Evolutionary conservation across 805 yeast genomes (phyloP), one percentile per base, ranked within the genome.

Genomic region (Yamadazyma laniorum): DNA sequence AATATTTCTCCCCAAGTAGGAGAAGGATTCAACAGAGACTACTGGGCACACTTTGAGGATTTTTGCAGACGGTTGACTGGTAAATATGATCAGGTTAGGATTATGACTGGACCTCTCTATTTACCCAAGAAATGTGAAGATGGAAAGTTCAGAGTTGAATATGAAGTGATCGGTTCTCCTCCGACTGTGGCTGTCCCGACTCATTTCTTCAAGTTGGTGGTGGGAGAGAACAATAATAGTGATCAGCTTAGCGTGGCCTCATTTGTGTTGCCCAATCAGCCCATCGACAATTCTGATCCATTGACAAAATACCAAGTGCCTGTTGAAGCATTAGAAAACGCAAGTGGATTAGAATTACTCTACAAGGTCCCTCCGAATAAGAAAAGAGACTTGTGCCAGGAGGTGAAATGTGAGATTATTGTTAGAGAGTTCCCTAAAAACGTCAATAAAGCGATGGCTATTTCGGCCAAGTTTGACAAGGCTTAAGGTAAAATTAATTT

Each of bases 1-100:
- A 93, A 93, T 61, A 91, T 93, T 74, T 78, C 95, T 6, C 99
- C 99, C 1, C 99, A 93, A 60, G 96, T 93, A 3, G 99, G 99
- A 3, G 95, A 84, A 4, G 99, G 99, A 0, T 93, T 93, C 68
- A 93, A 93, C 64, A 74, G 99, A 51, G 98, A 93, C 58, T 70
- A 93, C 59, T 93, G 99, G 99, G 95, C 98, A 0, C 96, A 89
- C 59, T 79, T 93, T 43, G 99, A 93, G 61, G 85, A 85, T 53
- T 93, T 93, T 57, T 79, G 82, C 32, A 74, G 99, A 45, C 72
- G 86, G 39, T 72, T 91, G 45, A 85, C 95, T 4, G 52, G 65
- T n/a, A 68, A 70, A 36, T 93, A 85, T 59, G 75, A 74, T 34
- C 74, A 80, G 33, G 96, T 93, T 9, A 72, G 97, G 47, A 73